Percentiles rank a stretch among this genome's conserved stretches.
Evolutionary conservation across 1,284 basidiomycete genomes (phyloP).

Genomic region (Tylopilus sp.): DNA sequence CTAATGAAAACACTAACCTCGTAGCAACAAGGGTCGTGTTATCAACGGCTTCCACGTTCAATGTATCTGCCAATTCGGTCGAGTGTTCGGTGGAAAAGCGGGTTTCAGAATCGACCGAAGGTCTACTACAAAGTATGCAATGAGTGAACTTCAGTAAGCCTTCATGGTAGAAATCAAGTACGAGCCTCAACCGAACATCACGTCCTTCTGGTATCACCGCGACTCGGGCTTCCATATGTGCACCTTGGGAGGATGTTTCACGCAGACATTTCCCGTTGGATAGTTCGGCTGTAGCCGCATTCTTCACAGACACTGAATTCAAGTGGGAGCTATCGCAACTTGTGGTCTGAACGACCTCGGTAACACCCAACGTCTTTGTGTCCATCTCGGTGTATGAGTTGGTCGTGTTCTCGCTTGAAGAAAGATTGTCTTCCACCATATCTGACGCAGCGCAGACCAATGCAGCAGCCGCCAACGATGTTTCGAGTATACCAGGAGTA

Average conservation of each 20-base stretch:
- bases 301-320: neutral
- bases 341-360: neutral
- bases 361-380: neutral
- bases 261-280: neutral
- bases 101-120: neutral
- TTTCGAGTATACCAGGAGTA: neutral
- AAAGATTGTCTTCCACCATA: neutral
- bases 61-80: neutral
- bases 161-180: neutral
- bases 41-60: neutral
- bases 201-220: neutral
- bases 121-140: neutral
- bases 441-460: neutral
- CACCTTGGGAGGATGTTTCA: neutral
- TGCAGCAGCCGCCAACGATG: neutral
- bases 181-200: neutral
- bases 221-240: neutral
- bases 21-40: too few species aligned
- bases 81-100: neutral
- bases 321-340: neutral
- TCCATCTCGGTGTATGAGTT: neutral
- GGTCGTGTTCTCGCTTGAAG: neutral
- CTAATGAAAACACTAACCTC: neutral
- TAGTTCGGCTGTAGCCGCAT: neutral
- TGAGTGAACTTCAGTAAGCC: neutral